These are phyloP conservation scores for Didymella segeticola DNA, from an alignment of 2,329 filamentous ascomycete genomes.

Conservation along the genomic window DNA sequence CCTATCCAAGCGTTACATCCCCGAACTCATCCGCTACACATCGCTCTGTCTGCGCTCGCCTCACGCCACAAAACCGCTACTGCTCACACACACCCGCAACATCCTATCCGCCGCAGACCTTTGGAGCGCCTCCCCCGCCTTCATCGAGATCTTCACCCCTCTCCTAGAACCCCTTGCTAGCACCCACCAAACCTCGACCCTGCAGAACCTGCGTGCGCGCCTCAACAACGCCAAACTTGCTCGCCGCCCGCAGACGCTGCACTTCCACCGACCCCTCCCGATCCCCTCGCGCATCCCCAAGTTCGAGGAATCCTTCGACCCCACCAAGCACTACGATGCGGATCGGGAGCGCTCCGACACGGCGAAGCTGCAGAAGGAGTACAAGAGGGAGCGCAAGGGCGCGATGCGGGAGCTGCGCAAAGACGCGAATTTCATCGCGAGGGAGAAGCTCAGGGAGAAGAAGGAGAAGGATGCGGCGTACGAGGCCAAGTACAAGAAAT, in stretches of 20 bases:
- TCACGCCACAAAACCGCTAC: constrained; percentile 52
- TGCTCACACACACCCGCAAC: constrained; percentile 69
- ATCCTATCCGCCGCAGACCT: constrained; percentile 72
- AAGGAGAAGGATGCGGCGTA: constrained; percentile 92
- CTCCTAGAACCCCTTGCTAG: constrained; percentile 47
- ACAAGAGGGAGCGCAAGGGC: constrained; percentile 94
- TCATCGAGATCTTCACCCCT: constrained; percentile 79
- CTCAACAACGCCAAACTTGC: constrained; percentile 67
- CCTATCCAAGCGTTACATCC: constrained; percentile 84
- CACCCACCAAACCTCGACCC: constrained; percentile 52
- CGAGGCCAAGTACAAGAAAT: constrained; percentile 91
- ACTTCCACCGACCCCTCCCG: constrained; percentile 85
- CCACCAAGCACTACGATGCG: constrained; percentile 95
- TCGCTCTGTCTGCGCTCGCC: constrained; percentile 69
- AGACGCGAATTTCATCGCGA: constrained; percentile 90
- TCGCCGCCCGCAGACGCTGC: constrained; percentile 82
- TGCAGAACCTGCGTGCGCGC: constrained; percentile 68
- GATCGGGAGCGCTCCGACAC: constrained; percentile 87
- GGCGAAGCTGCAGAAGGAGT: constrained; percentile 84
- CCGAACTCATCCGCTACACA: constrained; percentile 83
- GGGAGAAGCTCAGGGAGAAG: constrained; percentile 89
- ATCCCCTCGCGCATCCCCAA: constrained; percentile 91
- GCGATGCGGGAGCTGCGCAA: constrained; percentile 93
- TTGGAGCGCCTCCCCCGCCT: constrained; percentile 77
- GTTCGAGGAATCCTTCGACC: constrained; percentile 95